Evolutionary conservation across 2,329 filamentous ascomycete genomes (phyloP), one percentile per base, ranked within the genome.

Genomic region (Colletotrichum sp.): DNA sequence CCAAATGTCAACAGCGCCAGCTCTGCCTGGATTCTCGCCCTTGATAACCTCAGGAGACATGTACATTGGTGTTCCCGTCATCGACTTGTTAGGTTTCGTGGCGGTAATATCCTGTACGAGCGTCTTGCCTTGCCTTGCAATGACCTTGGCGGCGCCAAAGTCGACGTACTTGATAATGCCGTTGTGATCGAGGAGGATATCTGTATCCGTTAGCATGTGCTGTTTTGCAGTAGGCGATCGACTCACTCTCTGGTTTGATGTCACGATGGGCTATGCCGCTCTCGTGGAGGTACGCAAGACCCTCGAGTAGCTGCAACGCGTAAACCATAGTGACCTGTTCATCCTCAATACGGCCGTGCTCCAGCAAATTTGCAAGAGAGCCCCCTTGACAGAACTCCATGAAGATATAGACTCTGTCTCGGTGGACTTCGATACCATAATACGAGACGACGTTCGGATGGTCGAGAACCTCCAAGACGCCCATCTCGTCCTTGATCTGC

Each of bases 11-110:
- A 97, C 95, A 5, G 96, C 93, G 52, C 96, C 96, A 74, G 96
- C 93, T 78, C 95, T 94, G 70, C 94, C 94, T 15, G 93, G 88
- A 82, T 93, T 93, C 78, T 96, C 94, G 72, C 97, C 97, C 81
- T 96, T 97, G 87, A 99, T 98, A 55, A 98, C 95, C 87, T 99
- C 97, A 7, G 97, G 97, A 8, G 97, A 98, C 97, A 99, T 99
- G 89, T 99, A 99, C 97, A 99, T 99, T 4, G 97, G 97, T 13
- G 97, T 99, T 79, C 97, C 97, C 24, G 96, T 98, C 93, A 98
- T 98, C 43, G 95, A 97, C 82, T 96, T 94, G 84, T 98, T 96
- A 65, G 93, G 91, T 80, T 91, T 89, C 32, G 89, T 87, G 48
- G 91, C 89, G 28, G 89, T 88, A 69, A 93, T 85, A 79, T 93